Evolutionary conservation across 2,329 filamentous ascomycete species (phyloP).

Genomic region (Neofusicoccum ribis): DNA sequence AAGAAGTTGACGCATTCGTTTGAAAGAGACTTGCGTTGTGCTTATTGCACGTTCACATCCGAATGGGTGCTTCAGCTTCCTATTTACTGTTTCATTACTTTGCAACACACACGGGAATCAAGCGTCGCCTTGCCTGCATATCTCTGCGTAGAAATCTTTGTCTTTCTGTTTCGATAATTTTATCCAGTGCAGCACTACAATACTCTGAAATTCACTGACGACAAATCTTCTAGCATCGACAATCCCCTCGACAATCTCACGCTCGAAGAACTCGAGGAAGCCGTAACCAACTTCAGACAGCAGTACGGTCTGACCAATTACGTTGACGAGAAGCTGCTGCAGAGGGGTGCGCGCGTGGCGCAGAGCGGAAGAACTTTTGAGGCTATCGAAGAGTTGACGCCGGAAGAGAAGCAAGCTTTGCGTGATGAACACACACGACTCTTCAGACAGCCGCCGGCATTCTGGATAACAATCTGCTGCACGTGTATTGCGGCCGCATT

Average conservation of each 20-base stretch:
- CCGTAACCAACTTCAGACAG: conserved; percentile 62
- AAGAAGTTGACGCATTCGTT: too few relatives aligned
- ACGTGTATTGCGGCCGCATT: conserved; percentile 72
- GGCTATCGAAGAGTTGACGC: conserved; percentile 59
- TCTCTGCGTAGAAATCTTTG: too few relatives aligned
- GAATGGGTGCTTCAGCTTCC: too few relatives aligned
- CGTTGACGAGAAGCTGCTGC: conserved; percentile 56
- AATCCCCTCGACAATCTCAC: conserved; percentile 60
- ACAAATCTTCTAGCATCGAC: conserved; percentile 45
- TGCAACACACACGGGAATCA: too few relatives aligned
- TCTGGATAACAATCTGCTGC: conserved; percentile 67
- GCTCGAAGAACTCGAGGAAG: conserved; percentile 49
- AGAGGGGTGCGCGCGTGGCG: conserved; percentile 72
- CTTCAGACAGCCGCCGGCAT: conserved; percentile 62
- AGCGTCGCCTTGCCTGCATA: too few relatives aligned
- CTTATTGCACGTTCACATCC: too few relatives aligned
- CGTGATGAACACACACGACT: conserved; percentile 65
- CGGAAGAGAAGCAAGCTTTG: conserved; percentile 62
- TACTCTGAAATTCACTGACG: neutral
- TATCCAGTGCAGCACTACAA: too few relatives aligned
- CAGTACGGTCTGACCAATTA: conserved; percentile 57
- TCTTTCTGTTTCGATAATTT: too few relatives aligned
- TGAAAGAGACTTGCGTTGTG: too few relatives aligned
- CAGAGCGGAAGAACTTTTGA: conserved; percentile 67
- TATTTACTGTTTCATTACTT: too few relatives aligned